A percentile compares a stretch with the other conserved stretches of the same genome.
These are phyloP conservation scores for Sugiyamaella xylanicola DNA, from an alignment of 1,139 yeast species.

Conservation along the genomic window DNA sequence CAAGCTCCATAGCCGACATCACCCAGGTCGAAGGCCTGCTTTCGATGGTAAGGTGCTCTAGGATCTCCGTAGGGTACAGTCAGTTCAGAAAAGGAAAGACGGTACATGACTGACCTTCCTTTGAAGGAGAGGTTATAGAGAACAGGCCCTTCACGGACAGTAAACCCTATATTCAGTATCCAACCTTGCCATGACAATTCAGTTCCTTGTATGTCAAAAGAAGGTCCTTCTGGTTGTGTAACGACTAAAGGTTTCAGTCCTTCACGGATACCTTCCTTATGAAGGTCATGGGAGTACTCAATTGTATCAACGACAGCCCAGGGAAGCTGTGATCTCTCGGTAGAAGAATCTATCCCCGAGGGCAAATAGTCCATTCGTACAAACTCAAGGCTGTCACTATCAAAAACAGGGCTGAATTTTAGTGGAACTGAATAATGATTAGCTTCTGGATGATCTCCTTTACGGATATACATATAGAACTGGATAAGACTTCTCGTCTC, in stretches of 20 bases:
- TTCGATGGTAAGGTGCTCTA: constrained; percentile 77
- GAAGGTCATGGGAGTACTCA: constrained; percentile 28
- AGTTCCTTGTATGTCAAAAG: constrained; percentile 69
- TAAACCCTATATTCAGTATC: constrained; percentile 76
- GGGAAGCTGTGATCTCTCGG: constrained; percentile 18
- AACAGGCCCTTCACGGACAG: constrained; percentile 83
- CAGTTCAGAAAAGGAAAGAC: constrained; percentile 79
- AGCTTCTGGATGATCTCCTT: constrained; percentile 64
- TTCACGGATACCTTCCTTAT: constrained; percentile 49
- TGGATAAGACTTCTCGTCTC: constrained; percentile 55
- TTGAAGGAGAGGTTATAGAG: constrained; percentile 71
- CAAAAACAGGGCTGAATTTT: constrained; percentile 73
- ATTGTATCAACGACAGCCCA: constrained; percentile 23
- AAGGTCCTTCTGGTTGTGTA: constrained; percentile 80
- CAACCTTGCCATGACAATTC: constrained; percentile 77
- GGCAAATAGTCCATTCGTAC: constrained; percentile 73
- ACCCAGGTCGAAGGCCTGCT: constrained; percentile 84
- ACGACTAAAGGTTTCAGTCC: constrained; percentile 65
- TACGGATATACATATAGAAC: constrained; percentile 60
- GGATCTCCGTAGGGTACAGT: constrained; percentile 84
- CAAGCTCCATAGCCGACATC: constrained; percentile 87
- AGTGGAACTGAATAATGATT: constrained; percentile 80
- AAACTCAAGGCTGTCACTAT: constrained; percentile 58
- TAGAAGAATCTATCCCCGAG: constrained; percentile 49
- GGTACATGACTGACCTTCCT: constrained; percentile 64